Base-by-base conservation (phyloP, 139 green algal genomes). In the Chlorella sp. region DNA sequence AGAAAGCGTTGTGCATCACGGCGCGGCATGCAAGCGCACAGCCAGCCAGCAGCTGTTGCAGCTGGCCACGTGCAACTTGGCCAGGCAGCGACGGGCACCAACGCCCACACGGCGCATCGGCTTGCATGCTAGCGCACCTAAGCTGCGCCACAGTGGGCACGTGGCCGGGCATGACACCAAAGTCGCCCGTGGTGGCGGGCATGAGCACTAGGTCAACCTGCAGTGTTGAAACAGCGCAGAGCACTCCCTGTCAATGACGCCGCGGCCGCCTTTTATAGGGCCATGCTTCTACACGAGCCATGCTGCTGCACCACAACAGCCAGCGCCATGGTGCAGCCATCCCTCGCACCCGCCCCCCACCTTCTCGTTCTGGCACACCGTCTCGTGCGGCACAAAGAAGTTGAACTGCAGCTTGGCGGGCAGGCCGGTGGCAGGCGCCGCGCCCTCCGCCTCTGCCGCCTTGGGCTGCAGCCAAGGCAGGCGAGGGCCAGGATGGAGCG, bases 91-190 rank as follows among this genome's bases (percentile, higher is more conserved):
- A n/a, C n/a, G n/a, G n/a, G n/a, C n/a, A n/a, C n/a, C n/a, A n/a
- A n/a, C n/a, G n/a, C n/a, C n/a, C n/a, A n/a, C n/a, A n/a, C n/a
- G n/a, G n/a, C n/a, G n/a, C n/a, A n/a, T n/a, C n/a, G n/a, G n/a
- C n/a, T n/a, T n/a, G n/a, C 2, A 84, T 63, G 39, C 32, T 4
- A 1, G 30, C 74, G 11, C 57, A 82, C 76, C 76, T 89, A 34
- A 98, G 91, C 91, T 98, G 92, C 36, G 95, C 92, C 3, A 98
- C 91, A 15, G 93, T 96, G 30, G 95, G 95, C 64, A 98, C 95
- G 88, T 98, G 95, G 34, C 95, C 95, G 26, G 95, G 95, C 87
- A 97, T 94, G 36, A 96, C 92, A 51, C 95, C 95, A 89, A 98
- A 97, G 84, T 98, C 95, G 47, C 95, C 95, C 21, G 93, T 95